A percentile compares a stretch with the other conserved stretches of the same genome.
phyloP scores from a whole-genome alignment of 805 yeast genomes.

The Priceomyces medius region DNA sequence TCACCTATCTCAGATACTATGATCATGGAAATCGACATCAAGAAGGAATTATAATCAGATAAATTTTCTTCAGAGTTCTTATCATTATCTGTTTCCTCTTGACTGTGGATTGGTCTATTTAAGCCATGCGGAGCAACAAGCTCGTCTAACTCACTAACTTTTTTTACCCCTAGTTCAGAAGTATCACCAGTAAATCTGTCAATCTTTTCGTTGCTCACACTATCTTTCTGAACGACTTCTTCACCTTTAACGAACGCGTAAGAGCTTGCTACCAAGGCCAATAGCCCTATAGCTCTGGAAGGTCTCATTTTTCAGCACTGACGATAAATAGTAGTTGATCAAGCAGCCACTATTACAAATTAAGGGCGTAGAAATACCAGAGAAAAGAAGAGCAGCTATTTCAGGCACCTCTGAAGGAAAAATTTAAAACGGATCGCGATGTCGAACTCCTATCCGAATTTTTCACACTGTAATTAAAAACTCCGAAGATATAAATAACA shows the following conservation, averaged over 20 bases:
- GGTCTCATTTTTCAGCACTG: neutral
- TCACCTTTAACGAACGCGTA: neutral
- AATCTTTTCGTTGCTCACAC: neutral
- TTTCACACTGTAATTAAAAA: no score
- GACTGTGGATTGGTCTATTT: neutral
- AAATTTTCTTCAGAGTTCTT: conserved; percentile 9
- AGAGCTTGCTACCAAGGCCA: neutral
- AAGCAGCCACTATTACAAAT: no score
- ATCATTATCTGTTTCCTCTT: neutral
- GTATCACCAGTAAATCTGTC: neutral
- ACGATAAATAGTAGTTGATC: no score
- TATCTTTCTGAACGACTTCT: neutral
- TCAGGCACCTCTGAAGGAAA: no score
- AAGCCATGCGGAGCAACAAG: neutral
- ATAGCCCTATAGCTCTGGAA: neutral
- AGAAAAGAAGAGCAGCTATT: no score
- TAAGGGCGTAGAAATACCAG: no score
- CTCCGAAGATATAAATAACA: no score
- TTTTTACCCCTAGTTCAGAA: neutral
- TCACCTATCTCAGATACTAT: conserved; percentile 96
- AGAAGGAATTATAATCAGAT: conserved; percentile 50
- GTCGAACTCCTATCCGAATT: no score
- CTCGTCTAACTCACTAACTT: neutral
- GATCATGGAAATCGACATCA: conserved; percentile 88
- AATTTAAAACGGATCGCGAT: no score